These are phyloP conservation scores for Moricandia arvensis DNA, from an alignment of 345 rosid genomes.

Conservation along the genomic window DNA sequence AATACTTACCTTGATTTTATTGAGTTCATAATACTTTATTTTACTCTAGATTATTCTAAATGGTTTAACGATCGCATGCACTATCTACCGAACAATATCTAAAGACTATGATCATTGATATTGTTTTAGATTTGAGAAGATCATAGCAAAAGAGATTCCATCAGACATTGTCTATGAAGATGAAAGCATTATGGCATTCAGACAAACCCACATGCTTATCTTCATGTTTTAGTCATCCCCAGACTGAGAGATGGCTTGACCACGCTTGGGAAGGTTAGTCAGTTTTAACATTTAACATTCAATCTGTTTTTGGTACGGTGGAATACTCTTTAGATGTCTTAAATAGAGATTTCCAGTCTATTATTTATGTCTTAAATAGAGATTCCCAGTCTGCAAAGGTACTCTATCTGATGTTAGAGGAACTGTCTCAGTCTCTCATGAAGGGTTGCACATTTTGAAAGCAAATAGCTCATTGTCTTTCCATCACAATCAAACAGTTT, in stretches of 20 bases:
- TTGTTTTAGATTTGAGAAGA: constrained; percentile 73
- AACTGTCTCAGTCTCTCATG: not conserved
- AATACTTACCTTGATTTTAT: too few relatives aligned
- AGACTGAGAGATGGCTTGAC: constrained; percentile 80
- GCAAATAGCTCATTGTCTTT: not conserved
- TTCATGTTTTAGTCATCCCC: constrained; percentile 84
- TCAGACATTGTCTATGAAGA: constrained; percentile 89
- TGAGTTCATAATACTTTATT: too few relatives aligned
- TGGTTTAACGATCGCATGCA: too few relatives aligned
- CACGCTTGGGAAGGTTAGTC: constrained; percentile 62
- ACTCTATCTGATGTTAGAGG: not conserved
- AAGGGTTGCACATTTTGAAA: not conserved
- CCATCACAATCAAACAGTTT: not conserved
- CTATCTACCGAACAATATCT: too few relatives aligned
- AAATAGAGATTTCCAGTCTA: not conserved
- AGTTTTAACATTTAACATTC: not conserved
- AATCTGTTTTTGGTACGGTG: not conserved
- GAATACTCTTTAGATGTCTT: not conserved
- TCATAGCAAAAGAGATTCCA: constrained; percentile 82
- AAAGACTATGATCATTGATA: not conserved
- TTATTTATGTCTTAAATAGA: too few relatives aligned
- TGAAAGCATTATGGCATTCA: constrained; percentile 83
- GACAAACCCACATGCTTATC: constrained; percentile 86
- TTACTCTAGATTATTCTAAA: too few relatives aligned
- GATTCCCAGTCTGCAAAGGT: too few relatives aligned